Percentiles rank a stretch among this genome's conserved stretches.
Evolutionary conservation across 192 early-diverging fungal species (phyloP).

Genomic region (Lunasporangiospora selenospora): DNA sequence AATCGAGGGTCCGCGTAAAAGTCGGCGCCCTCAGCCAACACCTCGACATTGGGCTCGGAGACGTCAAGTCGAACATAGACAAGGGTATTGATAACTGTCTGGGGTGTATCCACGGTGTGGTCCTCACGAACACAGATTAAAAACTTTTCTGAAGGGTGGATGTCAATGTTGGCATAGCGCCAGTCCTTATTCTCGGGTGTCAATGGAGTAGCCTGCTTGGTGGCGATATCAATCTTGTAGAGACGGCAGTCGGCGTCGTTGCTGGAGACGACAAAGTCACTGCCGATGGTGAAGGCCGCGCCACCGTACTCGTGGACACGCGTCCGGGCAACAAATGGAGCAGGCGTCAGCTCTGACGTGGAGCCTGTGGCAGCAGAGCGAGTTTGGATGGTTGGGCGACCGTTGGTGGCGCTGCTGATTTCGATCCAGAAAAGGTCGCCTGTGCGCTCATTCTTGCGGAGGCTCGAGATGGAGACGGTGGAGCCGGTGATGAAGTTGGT

Average conservation of each 20-base stretch:
- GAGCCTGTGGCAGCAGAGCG: slow-evolving; percentile 6
- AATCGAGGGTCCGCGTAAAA: slow-evolving; percentile 74
- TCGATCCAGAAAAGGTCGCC: slow-evolving; percentile 38
- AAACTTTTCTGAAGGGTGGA: slow-evolving; percentile 62
- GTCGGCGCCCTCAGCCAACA: slow-evolving; percentile 63
- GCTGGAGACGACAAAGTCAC: slow-evolving; percentile 65
- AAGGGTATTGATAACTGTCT: slow-evolving; percentile 61
- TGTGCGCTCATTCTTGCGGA: slow-evolving; percentile 38
- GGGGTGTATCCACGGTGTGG: slow-evolving; percentile 65
- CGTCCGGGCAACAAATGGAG: slow-evolving; percentile 66
- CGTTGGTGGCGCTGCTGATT: slow-evolving; percentile 30
- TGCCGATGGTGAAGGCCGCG: slow-evolving; percentile 61
- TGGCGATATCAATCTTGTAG: slow-evolving; percentile 52
- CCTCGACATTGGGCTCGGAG: slow-evolving; percentile 38
- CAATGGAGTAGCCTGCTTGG: slow-evolving; percentile 45
- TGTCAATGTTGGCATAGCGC: slow-evolving; percentile 70
- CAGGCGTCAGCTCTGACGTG: slow-evolving; percentile 45
- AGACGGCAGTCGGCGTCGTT: slow-evolving; percentile 65
- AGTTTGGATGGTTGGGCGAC: slow-evolving; percentile 37
- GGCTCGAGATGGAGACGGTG: slow-evolving; percentile 13
- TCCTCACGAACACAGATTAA: slow-evolving; percentile 74
- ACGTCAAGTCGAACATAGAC: slow-evolving; percentile 59
- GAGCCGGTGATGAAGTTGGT: slow-evolving; percentile 43
- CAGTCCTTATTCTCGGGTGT: slow-evolving; percentile 52
- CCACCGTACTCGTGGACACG: slow-evolving; percentile 85